Percentiles rank a stretch among this genome's conserved stretches.
Conservation (phyloP, 495 filamentous ascomycete genomes). For the Talaromyces trachyspermus region DNA sequence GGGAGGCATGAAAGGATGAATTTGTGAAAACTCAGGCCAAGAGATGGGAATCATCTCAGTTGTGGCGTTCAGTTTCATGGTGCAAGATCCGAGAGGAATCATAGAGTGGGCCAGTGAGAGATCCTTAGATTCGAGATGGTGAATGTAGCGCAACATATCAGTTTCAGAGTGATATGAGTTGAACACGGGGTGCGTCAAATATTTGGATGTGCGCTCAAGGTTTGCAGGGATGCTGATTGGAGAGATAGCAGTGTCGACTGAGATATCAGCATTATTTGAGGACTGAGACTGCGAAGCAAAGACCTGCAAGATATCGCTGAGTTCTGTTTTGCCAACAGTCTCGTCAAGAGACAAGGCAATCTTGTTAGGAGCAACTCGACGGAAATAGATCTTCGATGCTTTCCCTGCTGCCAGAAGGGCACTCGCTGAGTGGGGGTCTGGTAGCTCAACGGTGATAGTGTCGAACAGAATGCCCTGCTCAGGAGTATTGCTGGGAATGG, state of each 20-base stretch:
- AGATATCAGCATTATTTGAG: slow-evolving; percentile 23
- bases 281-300: slow-evolving; percentile 42
- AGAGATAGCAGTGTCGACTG: slow-evolving; percentile 38
- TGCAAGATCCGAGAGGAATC: slow-evolving; percentile 98
- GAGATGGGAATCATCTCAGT: slow-evolving; percentile 90
- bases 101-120: slow-evolving; percentile 94
- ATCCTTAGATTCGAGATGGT: slow-evolving; percentile 92
- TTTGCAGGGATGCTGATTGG: slow-evolving; percentile 46
- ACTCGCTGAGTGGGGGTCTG: slow-evolving; percentile 38
- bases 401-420: slow-evolving; percentile 44
- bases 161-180: slow-evolving; percentile 97
- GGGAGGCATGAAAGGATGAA: slow-evolving; percentile 74
- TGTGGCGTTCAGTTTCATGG: slow-evolving; percentile 98
- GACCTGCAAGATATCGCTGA: slow-evolving; percentile 52
- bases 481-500: slow-evolving; percentile 42
- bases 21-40: slow-evolving; percentile 73
- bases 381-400: slow-evolving; percentile 53
- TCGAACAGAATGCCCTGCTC: slow-evolving; percentile 63
- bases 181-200: slow-evolving; percentile 90
- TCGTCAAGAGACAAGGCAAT: slow-evolving; percentile 69
- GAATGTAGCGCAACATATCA: slow-evolving; percentile 89
- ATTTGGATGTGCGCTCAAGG: slow-evolving; percentile 66
- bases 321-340: slow-evolving; percentile 54
- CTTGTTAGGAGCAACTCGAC: slow-evolving; percentile 50
- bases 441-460: slow-evolving; percentile 64